These are phyloP conservation scores for Termitomyces sp. DNA, from an alignment of 768 basidiomycete genomes.

Conservation along the genomic window DNA sequence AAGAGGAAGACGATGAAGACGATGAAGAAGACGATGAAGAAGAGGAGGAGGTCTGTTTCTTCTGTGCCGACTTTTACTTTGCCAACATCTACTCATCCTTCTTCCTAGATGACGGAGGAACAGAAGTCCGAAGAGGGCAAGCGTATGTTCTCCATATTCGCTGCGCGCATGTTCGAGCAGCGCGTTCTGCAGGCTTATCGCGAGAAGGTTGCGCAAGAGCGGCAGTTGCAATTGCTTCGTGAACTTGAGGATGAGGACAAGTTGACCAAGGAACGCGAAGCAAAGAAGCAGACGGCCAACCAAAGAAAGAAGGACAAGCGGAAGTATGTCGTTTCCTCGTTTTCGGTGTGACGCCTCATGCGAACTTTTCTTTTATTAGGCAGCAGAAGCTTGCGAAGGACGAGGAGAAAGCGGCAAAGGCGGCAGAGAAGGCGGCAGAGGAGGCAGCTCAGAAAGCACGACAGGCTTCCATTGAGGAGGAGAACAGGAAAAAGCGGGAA, in stretches of 20 bases:
- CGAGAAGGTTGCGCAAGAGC: constrained; percentile 94
- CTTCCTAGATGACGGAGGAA: constrained; percentile 82
- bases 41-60: constrained; percentile 38
- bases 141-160: constrained; percentile 99
- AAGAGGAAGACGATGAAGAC: constrained; percentile 53
- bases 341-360: not conserved
- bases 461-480: constrained; percentile 74
- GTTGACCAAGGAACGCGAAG: constrained; percentile 77
- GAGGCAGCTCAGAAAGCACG: constrained; percentile 75
- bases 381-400: constrained; percentile 91
- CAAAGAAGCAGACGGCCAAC: constrained; percentile 92
- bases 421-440: constrained; percentile 83
- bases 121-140: constrained; percentile 99
- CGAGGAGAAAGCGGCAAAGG: constrained; percentile 77
- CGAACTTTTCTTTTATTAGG: constrained; percentile 35
- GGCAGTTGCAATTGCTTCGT: constrained; percentile 86
- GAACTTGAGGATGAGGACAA: constrained; percentile 97
- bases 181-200: constrained; percentile 94
- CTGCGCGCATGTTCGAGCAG: constrained; percentile 99
- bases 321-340: constrained; percentile 42
- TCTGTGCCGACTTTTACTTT: constrained; percentile 15
- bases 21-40: constrained; percentile 67
- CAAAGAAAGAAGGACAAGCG: constrained; percentile 99
- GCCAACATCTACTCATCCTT: constrained; percentile 9
- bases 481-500: constrained; percentile 73